A percentile compares a stretch with the other conserved stretches of the same genome.
Conservation (phyloP, 495 filamentous ascomycete species). For the Hyaloscypha variabilis region DNA sequence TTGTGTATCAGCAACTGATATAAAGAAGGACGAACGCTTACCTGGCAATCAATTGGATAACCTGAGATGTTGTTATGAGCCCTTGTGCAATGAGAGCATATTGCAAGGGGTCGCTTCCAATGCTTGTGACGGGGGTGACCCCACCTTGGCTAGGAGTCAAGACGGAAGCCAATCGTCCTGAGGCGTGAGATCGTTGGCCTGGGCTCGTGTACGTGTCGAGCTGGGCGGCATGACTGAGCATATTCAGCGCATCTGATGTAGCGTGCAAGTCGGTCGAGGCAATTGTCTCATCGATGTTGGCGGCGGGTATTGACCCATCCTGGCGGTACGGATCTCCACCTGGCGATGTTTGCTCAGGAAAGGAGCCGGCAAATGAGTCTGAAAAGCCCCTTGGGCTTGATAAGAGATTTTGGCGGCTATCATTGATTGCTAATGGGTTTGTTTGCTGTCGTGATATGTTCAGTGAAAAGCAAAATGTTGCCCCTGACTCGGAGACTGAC, state of each 20-base stretch:
- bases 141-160: background rate
- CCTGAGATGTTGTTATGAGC: conserved; percentile 46
- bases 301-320: conserved; percentile 23
- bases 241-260: conserved; percentile 46
- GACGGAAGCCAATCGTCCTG: conserved; percentile 4
- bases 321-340: conserved; percentile 31
- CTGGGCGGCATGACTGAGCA: conserved; percentile 45
- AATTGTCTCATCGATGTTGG: conserved; percentile 37
- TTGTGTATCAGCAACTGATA: background rate
- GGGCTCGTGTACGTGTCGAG: conserved; percentile 29
- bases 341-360: conserved; percentile 38
- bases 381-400: conserved; percentile 31
- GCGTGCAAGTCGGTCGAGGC: conserved; percentile 42
- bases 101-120: conserved; percentile 28
- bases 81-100: conserved; percentile 56
- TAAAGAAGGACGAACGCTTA: conserved; percentile 39
- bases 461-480: conserved; percentile 24
- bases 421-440: conserved; percentile 9
- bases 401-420: conserved; percentile 8
- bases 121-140: background rate
- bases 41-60: conserved; percentile 53
- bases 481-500: conserved; percentile 29
- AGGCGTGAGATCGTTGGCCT: conserved; percentile 16
- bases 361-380: conserved; percentile 35
- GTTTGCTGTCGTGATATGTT: conserved; percentile 10